Evolutionary conservation across 306 rosid species (phyloP).

Genomic region (Quercus variabilis): DNA sequence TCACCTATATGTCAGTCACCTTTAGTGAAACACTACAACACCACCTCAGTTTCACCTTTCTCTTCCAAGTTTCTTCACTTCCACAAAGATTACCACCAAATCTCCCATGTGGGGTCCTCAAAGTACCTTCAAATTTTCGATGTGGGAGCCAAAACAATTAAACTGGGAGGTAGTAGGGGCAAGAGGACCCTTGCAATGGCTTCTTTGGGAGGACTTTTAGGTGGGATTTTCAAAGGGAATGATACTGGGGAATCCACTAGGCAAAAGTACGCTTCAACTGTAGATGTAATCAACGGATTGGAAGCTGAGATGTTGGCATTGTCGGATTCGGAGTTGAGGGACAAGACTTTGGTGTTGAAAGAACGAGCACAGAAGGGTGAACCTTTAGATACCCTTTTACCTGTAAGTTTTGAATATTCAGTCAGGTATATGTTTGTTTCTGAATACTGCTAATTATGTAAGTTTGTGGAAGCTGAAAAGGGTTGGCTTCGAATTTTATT

Average conservation of each 20-base stretch:
- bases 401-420: conserved; percentile 33
- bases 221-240: conserved; percentile 75
- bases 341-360: conserved; percentile 51
- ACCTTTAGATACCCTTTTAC: conserved; percentile 81
- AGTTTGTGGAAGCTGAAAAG: too few species aligned
- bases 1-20: conserved; percentile 38
- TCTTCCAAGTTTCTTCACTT: conserved; percentile 27
- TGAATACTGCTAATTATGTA: not conserved
- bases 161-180: not conserved
- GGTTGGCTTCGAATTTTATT: too few species aligned
- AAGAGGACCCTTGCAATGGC: conserved; percentile 40
- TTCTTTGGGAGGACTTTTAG: conserved; percentile 78
- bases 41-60: conserved; percentile 37
- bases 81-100: conserved; percentile 10
- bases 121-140: conserved; percentile 22
- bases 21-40: conserved; percentile 23
- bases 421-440: not conserved
- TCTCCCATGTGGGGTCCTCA: conserved; percentile 34
- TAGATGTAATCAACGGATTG: conserved; percentile 50
- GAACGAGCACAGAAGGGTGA: conserved; percentile 72
- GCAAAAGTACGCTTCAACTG: conserved; percentile 68
- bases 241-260: conserved; percentile 89
- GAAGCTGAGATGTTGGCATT: conserved; percentile 65
- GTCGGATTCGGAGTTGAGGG: conserved; percentile 82
- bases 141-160: conserved; percentile 28